Percentiles rank a stretch among this genome's conserved stretches.
Conservation (phyloP, 2,329 filamentous ascomycete genomes). For the Colletotrichum sp. region DNA sequence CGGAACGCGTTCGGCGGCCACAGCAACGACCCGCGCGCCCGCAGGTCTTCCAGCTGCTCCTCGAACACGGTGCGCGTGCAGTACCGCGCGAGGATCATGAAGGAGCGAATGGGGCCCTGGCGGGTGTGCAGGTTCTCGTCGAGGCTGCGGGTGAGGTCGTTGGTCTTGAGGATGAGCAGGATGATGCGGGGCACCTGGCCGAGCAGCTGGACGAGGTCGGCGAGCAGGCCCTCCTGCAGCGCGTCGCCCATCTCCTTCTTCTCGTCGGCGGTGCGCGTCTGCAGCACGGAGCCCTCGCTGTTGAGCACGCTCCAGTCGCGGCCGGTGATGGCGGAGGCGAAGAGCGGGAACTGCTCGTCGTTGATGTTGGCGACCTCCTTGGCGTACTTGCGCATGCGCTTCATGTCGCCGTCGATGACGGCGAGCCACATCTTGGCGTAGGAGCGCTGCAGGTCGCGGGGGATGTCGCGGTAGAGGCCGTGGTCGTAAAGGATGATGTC, state of each 20-base stretch:
- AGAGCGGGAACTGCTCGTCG: conserved; percentile 91
- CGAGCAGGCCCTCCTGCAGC: conserved; percentile 85
- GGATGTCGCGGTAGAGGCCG: conserved; percentile 93
- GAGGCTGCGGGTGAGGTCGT: conserved; percentile 90
- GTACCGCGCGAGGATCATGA: conserved; percentile 73
- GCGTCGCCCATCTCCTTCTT: conserved; percentile 86
- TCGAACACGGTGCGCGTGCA: conserved; percentile 70
- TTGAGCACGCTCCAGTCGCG: conserved; percentile 81
- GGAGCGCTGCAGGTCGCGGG: conserved; percentile 75
- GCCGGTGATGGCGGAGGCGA: conserved; percentile 95
- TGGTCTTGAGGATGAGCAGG: conserved; percentile 94
- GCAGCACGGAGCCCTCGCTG: conserved; percentile 47
- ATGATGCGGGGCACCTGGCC: conserved; percentile 92
- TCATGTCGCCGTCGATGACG: conserved; percentile 88
- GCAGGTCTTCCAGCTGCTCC: conserved; percentile 66
- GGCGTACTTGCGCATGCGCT: conserved; percentile 85
- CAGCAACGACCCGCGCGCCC: conserved; percentile 56
- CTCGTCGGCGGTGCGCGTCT: conserved; percentile 73
- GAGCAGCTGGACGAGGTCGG: conserved; percentile 86
- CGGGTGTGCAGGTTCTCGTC: conserved; percentile 88
- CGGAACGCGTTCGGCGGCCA: conserved; percentile 63
- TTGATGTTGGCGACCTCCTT: conserved; percentile 87
- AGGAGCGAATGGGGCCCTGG: conserved; percentile 67
- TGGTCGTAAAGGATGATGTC: conserved; percentile 97
- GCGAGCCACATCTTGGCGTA: conserved; percentile 99